phyloP scores from a whole-genome alignment of 2,329 filamentous ascomycete species.

The Aspergillus glaucus region DNA sequence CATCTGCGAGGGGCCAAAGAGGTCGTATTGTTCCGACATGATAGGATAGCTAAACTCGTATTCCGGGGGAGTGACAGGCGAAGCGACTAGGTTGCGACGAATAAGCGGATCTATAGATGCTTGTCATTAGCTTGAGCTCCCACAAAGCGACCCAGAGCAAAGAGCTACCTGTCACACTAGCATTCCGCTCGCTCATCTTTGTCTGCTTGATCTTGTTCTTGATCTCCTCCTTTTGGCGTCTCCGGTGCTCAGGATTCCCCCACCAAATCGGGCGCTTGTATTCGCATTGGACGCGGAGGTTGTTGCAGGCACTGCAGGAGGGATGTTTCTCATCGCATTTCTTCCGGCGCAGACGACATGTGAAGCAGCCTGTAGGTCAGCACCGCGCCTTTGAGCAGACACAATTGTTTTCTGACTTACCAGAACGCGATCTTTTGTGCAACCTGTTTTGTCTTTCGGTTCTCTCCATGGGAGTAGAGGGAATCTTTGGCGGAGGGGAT shows the following conservation, averaged over 20 bases:
- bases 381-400: background rate
- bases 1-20: constrained; percentile 34
- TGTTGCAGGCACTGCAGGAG: constrained; percentile 58
- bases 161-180: constrained; percentile 40
- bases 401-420: constrained; percentile 51
- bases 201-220: constrained; percentile 97
- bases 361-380: constrained; percentile 53
- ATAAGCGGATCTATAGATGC: constrained; percentile 8
- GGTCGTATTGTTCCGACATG: constrained; percentile 40
- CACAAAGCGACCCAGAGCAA: background rate
- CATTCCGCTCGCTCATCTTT: constrained; percentile 82
- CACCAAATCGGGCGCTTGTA: constrained; percentile 98
- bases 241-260: constrained; percentile 83
- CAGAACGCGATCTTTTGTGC: constrained; percentile 90
- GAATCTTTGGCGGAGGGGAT: background rate
- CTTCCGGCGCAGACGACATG: constrained; percentile 61
- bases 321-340: constrained; percentile 64
- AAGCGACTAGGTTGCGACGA: constrained; percentile 31
- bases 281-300: constrained; percentile 80
- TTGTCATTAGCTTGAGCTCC: constrained; percentile 3
- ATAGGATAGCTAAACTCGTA: constrained; percentile 64
- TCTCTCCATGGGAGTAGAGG: no score
- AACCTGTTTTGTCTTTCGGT: constrained; percentile 68
- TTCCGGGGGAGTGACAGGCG: constrained; percentile 60
- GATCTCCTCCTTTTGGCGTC: constrained; percentile 86